phyloP scores from a whole-genome alignment of 495 filamentous ascomycete genomes.

The Penicillium bovifimosum region DNA sequence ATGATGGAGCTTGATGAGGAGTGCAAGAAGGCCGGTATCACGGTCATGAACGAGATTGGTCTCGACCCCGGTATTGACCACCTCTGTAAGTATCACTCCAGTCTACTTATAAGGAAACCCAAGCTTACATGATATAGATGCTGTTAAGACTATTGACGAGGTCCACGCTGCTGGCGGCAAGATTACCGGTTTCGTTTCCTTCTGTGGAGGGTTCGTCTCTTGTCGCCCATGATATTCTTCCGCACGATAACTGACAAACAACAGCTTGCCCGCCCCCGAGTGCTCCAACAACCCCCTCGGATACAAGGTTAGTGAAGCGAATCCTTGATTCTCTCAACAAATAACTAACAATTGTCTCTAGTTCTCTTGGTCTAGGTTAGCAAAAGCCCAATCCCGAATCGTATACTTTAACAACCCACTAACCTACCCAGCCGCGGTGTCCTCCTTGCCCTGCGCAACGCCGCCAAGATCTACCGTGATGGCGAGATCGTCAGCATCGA shows the following conservation, averaged over 20 bases:
- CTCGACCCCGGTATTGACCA: conserved; percentile 41
- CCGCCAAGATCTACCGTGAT: conserved; percentile 76
- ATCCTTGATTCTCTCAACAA: not conserved
- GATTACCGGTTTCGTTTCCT: conserved; percentile 75
- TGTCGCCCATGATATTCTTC: not conserved
- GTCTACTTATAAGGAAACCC: not conserved
- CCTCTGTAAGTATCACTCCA: conserved; percentile 13
- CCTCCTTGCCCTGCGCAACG: conserved; percentile 76
- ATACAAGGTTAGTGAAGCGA: conserved; percentile 54
- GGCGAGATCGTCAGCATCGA: conserved; percentile 61
- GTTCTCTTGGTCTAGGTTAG: conserved; percentile 71
- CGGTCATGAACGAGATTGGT: conserved; percentile 97
- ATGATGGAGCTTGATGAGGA: conserved; percentile 83
- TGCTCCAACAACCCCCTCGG: conserved; percentile 85
- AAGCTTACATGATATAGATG: conserved; percentile 55
- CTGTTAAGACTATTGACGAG: conserved; percentile 82
- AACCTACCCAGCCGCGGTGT: conserved; percentile 64
- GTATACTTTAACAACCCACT: not conserved
- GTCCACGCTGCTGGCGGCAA: conserved; percentile 78
- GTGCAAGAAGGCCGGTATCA: conserved; percentile 88
- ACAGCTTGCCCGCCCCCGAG: conserved; percentile 66
- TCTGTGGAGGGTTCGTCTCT: conserved; percentile 64
- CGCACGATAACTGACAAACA: not conserved
- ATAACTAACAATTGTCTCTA: not conserved
- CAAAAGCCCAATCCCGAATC: not conserved